Evolutionary conservation across 2,329 filamentous ascomycete species (phyloP).

Genomic region (Botryotinia convoluta): DNA sequence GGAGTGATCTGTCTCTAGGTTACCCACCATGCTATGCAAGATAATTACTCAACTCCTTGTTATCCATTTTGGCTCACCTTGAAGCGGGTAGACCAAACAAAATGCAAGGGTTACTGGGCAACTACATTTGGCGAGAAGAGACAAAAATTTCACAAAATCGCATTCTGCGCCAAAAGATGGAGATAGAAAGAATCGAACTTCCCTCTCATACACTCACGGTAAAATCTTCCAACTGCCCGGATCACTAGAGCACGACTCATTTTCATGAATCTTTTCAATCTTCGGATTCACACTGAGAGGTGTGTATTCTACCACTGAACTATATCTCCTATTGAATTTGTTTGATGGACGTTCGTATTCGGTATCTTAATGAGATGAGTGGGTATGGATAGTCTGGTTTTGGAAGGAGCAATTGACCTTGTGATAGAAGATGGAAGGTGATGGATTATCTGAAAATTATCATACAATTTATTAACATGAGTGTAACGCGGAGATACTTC

Average conservation of each 20-base stretch:
- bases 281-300: not conserved
- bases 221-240: not conserved
- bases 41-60: accelerated
- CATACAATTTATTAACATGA: not conserved
- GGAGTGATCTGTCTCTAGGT: not conserved
- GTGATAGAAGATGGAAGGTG: not conserved
- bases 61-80: not conserved
- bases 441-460: too few species aligned
- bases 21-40: not conserved
- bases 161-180: not conserved
- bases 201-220: not conserved
- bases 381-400: not conserved
- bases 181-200: not conserved
- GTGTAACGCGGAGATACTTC: accelerated
- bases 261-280: not conserved
- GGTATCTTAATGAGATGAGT: accelerated
- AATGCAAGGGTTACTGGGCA: not conserved
- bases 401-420: not conserved
- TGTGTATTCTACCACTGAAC: not conserved
- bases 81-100: not conserved
- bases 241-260: not conserved
- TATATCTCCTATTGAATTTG: not conserved
- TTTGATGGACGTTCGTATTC: not conserved
- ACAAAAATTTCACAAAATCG: accelerated
- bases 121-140: not conserved